A percentile compares a stretch with the other conserved stretches of the same genome.
Conservation (phyloP, 2,329 filamentous ascomycete genomes). For the Pseudogymnoascus sp. region DNA sequence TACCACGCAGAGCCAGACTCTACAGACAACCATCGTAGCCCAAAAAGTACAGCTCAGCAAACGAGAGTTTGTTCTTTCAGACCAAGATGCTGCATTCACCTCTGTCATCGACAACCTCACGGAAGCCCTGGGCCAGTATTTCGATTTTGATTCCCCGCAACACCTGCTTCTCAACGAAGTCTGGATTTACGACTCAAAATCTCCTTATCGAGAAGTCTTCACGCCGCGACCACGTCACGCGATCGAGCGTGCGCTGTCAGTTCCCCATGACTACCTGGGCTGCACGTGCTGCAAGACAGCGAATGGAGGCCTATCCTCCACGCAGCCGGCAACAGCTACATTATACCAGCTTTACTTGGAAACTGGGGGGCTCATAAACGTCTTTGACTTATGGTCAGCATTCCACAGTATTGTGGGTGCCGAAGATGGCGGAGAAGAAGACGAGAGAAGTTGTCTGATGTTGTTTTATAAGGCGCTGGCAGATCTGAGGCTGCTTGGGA, state of each 20-base stretch:
- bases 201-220: slow-evolving; percentile 66
- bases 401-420: slow-evolving; percentile 54
- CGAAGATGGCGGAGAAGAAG: slow-evolving; percentile 31
- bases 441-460: slow-evolving; percentile 54
- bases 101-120: slow-evolving; percentile 51
- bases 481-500: slow-evolving; percentile 76
- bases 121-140: slow-evolving; percentile 41
- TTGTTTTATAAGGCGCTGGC: slow-evolving; percentile 81
- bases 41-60: slow-evolving; percentile 75
- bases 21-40: slow-evolving; percentile 71
- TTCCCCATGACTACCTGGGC: slow-evolving; percentile 69
- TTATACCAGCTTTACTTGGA: slow-evolving; percentile 75
- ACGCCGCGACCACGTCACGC: slow-evolving; percentile 63
- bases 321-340: slow-evolving; percentile 62
- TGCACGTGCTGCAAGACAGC: slow-evolving; percentile 58
- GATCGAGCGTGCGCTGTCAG: slow-evolving; percentile 62
- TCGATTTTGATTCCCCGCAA: slow-evolving; percentile 33
- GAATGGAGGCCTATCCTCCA: slow-evolving; percentile 45
- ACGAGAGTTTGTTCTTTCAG: slow-evolving; percentile 62
- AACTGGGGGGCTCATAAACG: slow-evolving; percentile 68
- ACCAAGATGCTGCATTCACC: slow-evolving; percentile 65
- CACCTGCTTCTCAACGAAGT: slow-evolving; percentile 59
- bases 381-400: slow-evolving; percentile 71
- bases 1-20: slow-evolving; percentile 59
- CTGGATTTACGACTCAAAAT: slow-evolving; percentile 66